phyloP scores from a whole-genome alignment of 1,284 basidiomycete species.

The Salmacisia buchloeana region DNA sequence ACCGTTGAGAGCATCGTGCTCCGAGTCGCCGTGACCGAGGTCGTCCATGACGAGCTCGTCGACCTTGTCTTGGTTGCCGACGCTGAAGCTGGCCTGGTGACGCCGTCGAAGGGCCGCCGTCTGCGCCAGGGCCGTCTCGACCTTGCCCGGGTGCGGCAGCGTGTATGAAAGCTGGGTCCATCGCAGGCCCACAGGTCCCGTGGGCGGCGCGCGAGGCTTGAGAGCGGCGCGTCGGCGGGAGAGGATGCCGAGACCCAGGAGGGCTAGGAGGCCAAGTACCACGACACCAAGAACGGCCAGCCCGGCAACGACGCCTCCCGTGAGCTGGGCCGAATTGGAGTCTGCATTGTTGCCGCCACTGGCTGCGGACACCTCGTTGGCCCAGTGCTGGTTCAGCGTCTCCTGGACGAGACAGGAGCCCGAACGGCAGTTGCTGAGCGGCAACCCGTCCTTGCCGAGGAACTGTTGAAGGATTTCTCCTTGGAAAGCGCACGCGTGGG shows the following conservation, averaged over 20 bases:
- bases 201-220: conserved; percentile 13
- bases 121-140: neutral
- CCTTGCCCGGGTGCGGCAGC: neutral
- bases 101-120: neutral
- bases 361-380: conserved; percentile 9
- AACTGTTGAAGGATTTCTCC: conserved; percentile 27
- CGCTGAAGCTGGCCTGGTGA: neutral
- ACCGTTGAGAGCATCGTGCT: neutral
- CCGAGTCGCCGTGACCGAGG: neutral
- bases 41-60: neutral
- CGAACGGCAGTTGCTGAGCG: conserved; percentile 25
- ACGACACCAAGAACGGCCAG: conserved; percentile 30
- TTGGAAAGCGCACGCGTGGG: conserved; percentile 25
- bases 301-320: conserved; percentile 29
- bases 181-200: conserved; percentile 23
- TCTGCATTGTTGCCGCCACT: neutral
- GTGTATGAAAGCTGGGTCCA: conserved; percentile 23
- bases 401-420: conserved; percentile 31
- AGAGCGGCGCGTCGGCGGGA: conserved; percentile 20
- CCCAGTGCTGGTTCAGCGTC: conserved; percentile 24
- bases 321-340: conserved; percentile 15
- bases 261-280: conserved; percentile 16
- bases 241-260: conserved; percentile 22
- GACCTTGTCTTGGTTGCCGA: neutral
- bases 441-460: conserved; percentile 29